Conservation (phyloP, 306 rosid genomes). For the Amphicarpaea edgeworthii region DNA sequence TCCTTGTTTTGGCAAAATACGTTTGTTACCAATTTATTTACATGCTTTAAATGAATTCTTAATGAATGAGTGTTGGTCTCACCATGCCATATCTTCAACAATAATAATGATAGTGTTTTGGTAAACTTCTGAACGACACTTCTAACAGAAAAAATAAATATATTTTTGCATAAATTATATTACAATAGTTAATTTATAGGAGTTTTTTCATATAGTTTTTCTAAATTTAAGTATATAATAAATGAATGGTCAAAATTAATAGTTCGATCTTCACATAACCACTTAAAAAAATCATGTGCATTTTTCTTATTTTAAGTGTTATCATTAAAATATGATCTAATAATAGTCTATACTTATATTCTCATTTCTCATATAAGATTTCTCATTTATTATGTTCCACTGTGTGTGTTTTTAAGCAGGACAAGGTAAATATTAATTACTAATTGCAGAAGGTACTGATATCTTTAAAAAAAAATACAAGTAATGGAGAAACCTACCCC, state of each 20-base stretch:
- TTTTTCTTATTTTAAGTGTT: background rate
- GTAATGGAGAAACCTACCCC: background rate
- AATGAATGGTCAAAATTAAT: background rate
- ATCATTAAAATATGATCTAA: background rate
- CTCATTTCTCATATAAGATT: background rate
- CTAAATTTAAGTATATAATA: too few relatives aligned
- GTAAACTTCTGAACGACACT: too few relatives aligned
- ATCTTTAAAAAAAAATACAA: background rate
- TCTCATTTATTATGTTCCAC: background rate
- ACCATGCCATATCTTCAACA: constrained; percentile 36
- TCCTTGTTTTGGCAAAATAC: constrained; percentile 62
- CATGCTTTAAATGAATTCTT: constrained; percentile 50
- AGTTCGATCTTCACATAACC: background rate
- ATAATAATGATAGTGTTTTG: too few relatives aligned
- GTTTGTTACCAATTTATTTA: constrained; percentile 58
- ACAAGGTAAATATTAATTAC: background rate
- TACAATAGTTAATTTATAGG: too few relatives aligned
- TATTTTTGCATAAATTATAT: too few relatives aligned
- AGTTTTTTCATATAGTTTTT: too few relatives aligned
- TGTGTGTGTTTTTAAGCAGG: background rate
- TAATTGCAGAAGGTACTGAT: background rate
- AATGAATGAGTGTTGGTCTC: constrained; percentile 49
- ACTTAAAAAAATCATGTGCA: background rate
- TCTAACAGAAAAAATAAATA: too few relatives aligned
- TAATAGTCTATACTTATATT: background rate